Percentiles rank a stretch among this genome's conserved stretches.
These are phyloP conservation scores for Melastoma malabathricum DNA, from an alignment of 345 rosid genomes.

Conservation along the genomic window DNA sequence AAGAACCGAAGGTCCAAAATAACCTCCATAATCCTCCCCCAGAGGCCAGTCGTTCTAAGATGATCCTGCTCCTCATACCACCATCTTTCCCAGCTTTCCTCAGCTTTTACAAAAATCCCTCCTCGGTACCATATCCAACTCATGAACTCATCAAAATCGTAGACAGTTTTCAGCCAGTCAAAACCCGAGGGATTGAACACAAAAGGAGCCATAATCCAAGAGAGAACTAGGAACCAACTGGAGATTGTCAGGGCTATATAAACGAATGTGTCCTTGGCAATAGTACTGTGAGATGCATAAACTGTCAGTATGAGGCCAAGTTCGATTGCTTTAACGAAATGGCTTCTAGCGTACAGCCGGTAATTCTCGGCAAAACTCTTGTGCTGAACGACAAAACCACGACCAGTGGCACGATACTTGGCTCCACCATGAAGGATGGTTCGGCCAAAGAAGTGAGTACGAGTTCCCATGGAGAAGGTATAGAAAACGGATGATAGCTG, in stretches of 20 bases:
- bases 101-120: slow-evolving; percentile 75
- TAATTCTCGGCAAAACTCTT: slow-evolving; percentile 84
- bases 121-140: slow-evolving; percentile 83
- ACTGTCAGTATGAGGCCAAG: slow-evolving; percentile 67
- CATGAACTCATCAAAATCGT: slow-evolving; percentile 87
- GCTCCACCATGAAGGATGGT: slow-evolving; percentile 97
- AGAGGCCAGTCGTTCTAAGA: slow-evolving; percentile 61
- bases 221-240: slow-evolving; percentile 76
- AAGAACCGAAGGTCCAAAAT: slow-evolving; percentile 82
- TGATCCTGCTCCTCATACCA: slow-evolving; percentile 95
- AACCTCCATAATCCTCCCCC: slow-evolving; percentile 70
- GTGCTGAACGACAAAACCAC: slow-evolving; percentile 95
- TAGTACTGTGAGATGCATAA: slow-evolving; percentile 62
- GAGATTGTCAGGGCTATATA: slow-evolving; percentile 76
- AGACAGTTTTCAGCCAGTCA: slow-evolving; percentile 86
- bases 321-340: slow-evolving; percentile 78
- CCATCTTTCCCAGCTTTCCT: slow-evolving; percentile 92
- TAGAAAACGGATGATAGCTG: slow-evolving; percentile 93
- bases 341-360: slow-evolving; percentile 77
- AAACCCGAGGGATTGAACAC: slow-evolving; percentile 91
- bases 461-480: slow-evolving; percentile 95
- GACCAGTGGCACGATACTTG: slow-evolving; percentile 92
- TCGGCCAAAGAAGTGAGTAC: slow-evolving; percentile 90
- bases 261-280: slow-evolving; percentile 64
- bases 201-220: slow-evolving; percentile 81